A percentile compares a stretch with the other conserved stretches of the same genome.
These are phyloP conservation scores for Aspergillus piperis DNA, from an alignment of 2,329 filamentous ascomycete species.

Conservation along the genomic window DNA sequence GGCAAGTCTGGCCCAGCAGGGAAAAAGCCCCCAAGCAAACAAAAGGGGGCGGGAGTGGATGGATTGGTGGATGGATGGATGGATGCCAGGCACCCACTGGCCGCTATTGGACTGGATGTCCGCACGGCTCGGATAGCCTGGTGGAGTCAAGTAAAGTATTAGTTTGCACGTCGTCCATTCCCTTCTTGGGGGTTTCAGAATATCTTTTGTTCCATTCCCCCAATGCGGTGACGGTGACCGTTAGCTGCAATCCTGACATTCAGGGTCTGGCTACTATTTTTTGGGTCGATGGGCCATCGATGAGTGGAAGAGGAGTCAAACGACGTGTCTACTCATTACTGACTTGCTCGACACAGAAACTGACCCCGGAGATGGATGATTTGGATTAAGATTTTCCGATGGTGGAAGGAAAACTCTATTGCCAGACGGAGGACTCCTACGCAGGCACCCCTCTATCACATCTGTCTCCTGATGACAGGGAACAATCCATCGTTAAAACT, in stretches of 20 bases:
- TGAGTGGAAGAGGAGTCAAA: no score
- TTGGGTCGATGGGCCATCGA: no score
- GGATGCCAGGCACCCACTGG: background rate
- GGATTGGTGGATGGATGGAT: background rate
- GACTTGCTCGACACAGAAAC: no score
- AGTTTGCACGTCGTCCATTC: background rate
- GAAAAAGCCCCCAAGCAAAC: background rate
- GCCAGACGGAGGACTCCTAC: no score
- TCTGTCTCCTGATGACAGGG: no score
- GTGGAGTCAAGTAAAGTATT: no score
- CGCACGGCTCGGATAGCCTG: conserved; percentile 17
- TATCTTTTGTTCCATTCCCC: background rate
- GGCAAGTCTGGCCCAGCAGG: conserved; percentile 8
- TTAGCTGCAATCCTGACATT: background rate
- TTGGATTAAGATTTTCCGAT: background rate
- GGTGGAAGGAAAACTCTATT: background rate
- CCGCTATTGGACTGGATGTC: conserved; percentile 14
- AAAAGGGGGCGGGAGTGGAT: conserved; percentile 4
- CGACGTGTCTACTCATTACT: no score
- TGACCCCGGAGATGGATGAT: background rate
- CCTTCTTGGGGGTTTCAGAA: background rate
- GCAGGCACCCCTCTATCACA: background rate
- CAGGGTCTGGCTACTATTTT: background rate
- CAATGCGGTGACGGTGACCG: background rate
- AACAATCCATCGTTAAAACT: no score